These are phyloP conservation scores for Colletotrichum sansevieriae DNA, from an alignment of 2,329 filamentous ascomycete species.

Conservation along the genomic window DNA sequence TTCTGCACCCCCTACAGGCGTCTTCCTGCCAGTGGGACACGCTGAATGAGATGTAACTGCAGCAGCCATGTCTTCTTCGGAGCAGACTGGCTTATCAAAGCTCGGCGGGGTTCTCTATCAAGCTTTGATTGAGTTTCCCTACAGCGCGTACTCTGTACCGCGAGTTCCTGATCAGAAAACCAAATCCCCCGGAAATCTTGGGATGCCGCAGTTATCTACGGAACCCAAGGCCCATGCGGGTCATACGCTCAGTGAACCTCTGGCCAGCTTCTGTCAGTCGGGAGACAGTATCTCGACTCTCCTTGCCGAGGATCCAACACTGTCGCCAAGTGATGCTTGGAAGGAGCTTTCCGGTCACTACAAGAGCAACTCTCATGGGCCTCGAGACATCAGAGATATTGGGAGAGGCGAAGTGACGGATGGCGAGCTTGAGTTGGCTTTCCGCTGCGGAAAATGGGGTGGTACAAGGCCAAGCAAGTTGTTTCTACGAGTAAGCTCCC, in stretches of 20 bases:
- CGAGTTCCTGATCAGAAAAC: conserved; percentile 16
- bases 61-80: conserved; percentile 4
- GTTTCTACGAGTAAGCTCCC: neutral
- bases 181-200: neutral
- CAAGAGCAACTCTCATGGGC: neutral
- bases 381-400: neutral
- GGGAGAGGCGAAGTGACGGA: neutral
- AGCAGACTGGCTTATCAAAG: conserved; percentile 11
- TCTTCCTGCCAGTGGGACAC: no score
- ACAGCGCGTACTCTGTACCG: conserved; percentile 16
- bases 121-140: conserved; percentile 12
- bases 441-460: neutral
- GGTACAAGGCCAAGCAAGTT: neutral
- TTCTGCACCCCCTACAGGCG: neutral
- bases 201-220: neutral
- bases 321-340: conserved; percentile 3
- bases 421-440: conserved; percentile 1
- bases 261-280: conserved; percentile 16
- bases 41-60: neutral
- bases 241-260: neutral
- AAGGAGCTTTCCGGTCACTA: conserved; percentile 2
- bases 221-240: neutral
- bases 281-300: neutral
- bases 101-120: conserved; percentile 13
- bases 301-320: neutral